Percentiles rank a stretch among this genome's conserved stretches.
Conservation (phyloP, 495 filamentous ascomycete species). For the Penicillium psychrofluorescens region DNA sequence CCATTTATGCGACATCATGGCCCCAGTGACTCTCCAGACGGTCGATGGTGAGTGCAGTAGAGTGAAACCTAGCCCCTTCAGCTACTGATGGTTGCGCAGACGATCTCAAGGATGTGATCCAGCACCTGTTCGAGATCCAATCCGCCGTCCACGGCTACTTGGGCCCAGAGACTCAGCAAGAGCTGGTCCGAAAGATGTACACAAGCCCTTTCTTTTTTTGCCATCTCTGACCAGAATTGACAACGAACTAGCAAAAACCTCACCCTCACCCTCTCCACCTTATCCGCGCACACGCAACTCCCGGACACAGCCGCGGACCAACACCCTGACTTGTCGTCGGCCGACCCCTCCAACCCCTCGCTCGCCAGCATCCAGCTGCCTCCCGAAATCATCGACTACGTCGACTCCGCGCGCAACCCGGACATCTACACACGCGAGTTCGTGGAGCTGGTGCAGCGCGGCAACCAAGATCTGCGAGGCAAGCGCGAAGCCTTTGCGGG, state of each 20-base stretch:
- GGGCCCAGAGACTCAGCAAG: constrained; percentile 53
- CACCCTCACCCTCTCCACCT: constrained; percentile 29
- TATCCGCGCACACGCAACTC: constrained; percentile 32
- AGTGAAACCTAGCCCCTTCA: neutral
- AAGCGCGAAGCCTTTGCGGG: constrained; percentile 70
- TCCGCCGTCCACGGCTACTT: constrained; percentile 64
- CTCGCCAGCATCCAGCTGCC: constrained; percentile 56
- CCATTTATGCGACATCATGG: constrained; percentile 21
- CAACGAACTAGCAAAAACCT: constrained; percentile 31
- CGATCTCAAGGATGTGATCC: constrained; percentile 56
- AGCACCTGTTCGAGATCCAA: constrained; percentile 81
- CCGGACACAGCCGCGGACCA: constrained; percentile 15
- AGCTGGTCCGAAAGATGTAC: constrained; percentile 58
- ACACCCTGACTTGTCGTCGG: constrained; percentile 26
- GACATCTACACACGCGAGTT: constrained; percentile 98
- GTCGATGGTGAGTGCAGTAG: constrained; percentile 38
- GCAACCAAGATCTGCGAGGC: constrained; percentile 80
- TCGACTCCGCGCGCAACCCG: constrained; percentile 88
- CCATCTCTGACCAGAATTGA: neutral
- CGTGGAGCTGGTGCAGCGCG: constrained; percentile 77
- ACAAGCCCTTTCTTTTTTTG: neutral
- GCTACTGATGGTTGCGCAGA: constrained; percentile 18
- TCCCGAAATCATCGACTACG: constrained; percentile 87
- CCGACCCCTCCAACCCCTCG: constrained; percentile 34
- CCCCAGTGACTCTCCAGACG: constrained; percentile 36